Evolutionary conservation across 352 stramenopile genomes (phyloP).

Genomic region (Globisporangium alternatum): DNA sequence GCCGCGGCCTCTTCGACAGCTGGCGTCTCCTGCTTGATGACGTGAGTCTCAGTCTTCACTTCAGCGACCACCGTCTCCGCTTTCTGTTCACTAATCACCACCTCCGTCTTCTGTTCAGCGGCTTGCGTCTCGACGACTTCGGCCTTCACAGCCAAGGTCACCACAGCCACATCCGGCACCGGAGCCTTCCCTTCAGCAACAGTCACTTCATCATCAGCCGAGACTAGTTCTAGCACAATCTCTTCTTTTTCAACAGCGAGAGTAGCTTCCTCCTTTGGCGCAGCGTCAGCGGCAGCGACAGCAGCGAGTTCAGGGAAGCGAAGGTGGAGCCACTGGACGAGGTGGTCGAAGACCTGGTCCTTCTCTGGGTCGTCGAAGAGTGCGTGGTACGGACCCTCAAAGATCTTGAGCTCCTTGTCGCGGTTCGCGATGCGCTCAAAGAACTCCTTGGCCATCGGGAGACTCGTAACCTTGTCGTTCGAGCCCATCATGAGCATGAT

Average conservation of each 20-base stretch:
- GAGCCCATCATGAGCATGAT: slow-evolving; percentile 41
- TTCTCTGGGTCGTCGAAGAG: slow-evolving; percentile 65
- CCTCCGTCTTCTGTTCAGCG: background rate
- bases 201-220: background rate
- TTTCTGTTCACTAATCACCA: background rate
- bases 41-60: background rate
- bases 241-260: background rate
- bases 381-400: slow-evolving; percentile 50
- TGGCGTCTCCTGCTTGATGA: background rate
- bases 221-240: background rate
- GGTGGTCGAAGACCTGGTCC: slow-evolving; percentile 38
- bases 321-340: slow-evolving; percentile 43
- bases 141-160: background rate
- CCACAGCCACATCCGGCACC: background rate
- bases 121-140: background rate
- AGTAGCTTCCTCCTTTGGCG: slow-evolving; percentile 11
- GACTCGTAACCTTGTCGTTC: slow-evolving; percentile 47
- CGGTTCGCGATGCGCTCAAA: slow-evolving; percentile 29
- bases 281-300: background rate
- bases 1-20: background rate
- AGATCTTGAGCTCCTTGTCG: slow-evolving; percentile 62
- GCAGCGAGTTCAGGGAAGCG: slow-evolving; percentile 26
- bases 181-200: background rate
- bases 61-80: background rate
- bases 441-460: slow-evolving; percentile 45